Evolutionary conservation across 495 filamentous ascomycete species (phyloP), one percentile per base, ranked within the genome.

Genomic region (Aspergillus indologenus): DNA sequence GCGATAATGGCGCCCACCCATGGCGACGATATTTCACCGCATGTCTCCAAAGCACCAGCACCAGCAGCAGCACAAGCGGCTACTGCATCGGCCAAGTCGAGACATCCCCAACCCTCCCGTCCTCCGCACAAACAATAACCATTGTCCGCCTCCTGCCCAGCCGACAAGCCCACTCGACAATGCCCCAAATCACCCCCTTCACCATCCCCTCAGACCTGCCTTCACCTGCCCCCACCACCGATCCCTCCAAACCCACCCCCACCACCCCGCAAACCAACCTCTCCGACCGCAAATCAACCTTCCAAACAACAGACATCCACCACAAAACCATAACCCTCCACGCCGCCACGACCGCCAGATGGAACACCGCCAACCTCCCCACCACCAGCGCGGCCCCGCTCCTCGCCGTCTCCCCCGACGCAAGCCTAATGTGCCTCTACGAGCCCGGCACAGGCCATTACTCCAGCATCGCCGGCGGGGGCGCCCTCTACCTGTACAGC

Each of bases 21-120:
- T 42, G n/a, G 1, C 2, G 40, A 12, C 61, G 62, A 3, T 61
- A 53, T 24, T 65, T 68, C 52, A 26, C 60, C 54, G 57, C 65
- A 21, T 44, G 57, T 19, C 57, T 68, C 12, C 57, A 61, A 45
- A 56, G 54, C 5, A 11, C 5, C 34, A 40, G 5, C 11, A 12
- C 18, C 12, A 17, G 5, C 11, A 12, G 18, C 12, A 17, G 46
- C 24, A 57, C 45, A 19, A 45, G 57, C 51, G 29, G 29, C 29
- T 68, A 68, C 58, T 62, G 59, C 55, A 50, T 68, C 43, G 61
- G 61, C 18, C 43, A 40, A 11, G 34, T 58, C 23, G 42, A 49
- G 42, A 48, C 48, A 31, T 11, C 47, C 21, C 12, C 46, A 52
- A 46, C 18, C 26, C 26, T 4, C 26, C 3, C 26, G 4, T 29